These are phyloP conservation scores for Phytopythium cucurbitacearum DNA, from an alignment of 352 stramenopile species.

Conservation along the genomic window DNA sequence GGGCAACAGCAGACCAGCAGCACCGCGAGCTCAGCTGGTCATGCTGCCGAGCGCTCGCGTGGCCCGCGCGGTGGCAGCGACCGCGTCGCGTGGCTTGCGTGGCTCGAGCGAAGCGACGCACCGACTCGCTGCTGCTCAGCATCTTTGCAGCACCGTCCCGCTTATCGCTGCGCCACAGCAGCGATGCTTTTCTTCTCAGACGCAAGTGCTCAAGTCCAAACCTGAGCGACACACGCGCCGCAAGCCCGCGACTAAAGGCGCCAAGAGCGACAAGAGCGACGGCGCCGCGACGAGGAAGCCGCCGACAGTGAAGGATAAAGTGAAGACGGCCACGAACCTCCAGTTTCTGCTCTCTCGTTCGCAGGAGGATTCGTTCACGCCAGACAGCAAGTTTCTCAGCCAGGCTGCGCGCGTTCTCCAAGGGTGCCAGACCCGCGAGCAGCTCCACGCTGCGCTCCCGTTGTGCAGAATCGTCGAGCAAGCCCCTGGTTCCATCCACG, in stretches of 20 bases:
- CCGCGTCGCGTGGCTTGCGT: too few relatives aligned
- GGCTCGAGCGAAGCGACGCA: too few relatives aligned
- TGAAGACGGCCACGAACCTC: constrained; percentile 21
- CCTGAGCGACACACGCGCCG: not conserved
- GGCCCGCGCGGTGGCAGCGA: too few relatives aligned
- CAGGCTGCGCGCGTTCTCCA: constrained; percentile 38
- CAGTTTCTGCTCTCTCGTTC: constrained; percentile 32
- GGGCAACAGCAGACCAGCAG: too few relatives aligned
- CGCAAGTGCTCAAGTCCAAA: constrained; percentile 10
- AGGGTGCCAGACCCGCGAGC: constrained; percentile 41
- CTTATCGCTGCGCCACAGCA: too few relatives aligned
- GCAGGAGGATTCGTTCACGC: constrained; percentile 20
- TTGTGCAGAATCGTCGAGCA: constrained; percentile 48
- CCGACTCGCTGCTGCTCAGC: too few relatives aligned
- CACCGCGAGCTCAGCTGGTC: too few relatives aligned
- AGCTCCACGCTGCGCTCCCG: constrained; percentile 50
- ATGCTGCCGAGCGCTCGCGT: too few relatives aligned
- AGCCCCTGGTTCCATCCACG: constrained; percentile 23
- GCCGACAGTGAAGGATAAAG: constrained; percentile 6
- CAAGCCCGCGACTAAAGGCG: not conserved
- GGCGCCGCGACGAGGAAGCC: not conserved
- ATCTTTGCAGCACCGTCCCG: too few relatives aligned
- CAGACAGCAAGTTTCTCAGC: constrained; percentile 42
- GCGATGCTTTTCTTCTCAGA: constrained; percentile 1
- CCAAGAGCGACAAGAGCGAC: not conserved